These are phyloP conservation scores for Dictyophora rubrovolvata DNA, from an alignment of 768 basidiomycete genomes.

Conservation along the genomic window DNA sequence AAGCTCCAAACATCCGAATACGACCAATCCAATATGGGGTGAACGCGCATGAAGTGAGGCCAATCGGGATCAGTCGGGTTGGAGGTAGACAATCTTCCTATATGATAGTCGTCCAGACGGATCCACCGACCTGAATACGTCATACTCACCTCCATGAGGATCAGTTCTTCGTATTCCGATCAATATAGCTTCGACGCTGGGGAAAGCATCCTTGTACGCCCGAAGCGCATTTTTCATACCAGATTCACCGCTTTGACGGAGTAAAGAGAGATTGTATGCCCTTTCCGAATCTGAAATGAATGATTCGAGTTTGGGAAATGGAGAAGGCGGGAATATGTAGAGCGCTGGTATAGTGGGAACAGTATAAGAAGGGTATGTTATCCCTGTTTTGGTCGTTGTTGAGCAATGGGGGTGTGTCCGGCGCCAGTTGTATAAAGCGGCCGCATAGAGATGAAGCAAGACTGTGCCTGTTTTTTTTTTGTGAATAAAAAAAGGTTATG, in stretches of 20 bases:
- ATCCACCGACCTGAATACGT: neutral
- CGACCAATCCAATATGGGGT: slow-evolving; percentile 94
- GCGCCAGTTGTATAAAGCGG: slow-evolving; percentile 43
- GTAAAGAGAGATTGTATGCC: slow-evolving; percentile 69
- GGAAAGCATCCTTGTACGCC: slow-evolving; percentile 57
- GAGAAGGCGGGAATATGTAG: slow-evolving; percentile 85
- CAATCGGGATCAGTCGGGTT: slow-evolving; percentile 83
- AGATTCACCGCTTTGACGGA: slow-evolving; percentile 39
- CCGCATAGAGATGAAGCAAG: slow-evolving; percentile 82
- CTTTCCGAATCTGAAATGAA: slow-evolving; percentile 63
- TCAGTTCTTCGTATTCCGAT: slow-evolving; percentile 85
- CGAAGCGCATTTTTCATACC: slow-evolving; percentile 75
- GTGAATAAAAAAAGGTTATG: neutral
- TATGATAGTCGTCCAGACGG: neutral
- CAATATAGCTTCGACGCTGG: slow-evolving; percentile 67
- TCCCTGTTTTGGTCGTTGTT: neutral
- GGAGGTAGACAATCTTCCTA: slow-evolving; percentile 61
- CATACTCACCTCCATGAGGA: slow-evolving; percentile 79
- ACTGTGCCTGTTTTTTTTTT: slow-evolving; percentile 61
- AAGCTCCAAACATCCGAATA: slow-evolving; percentile 88
- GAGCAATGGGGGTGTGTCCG: neutral
- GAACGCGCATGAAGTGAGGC: slow-evolving; percentile 84
- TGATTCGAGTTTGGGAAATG: slow-evolving; percentile 72
- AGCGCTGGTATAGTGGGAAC: slow-evolving; percentile 59
- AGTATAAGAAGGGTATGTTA: slow-evolving; percentile 9